A percentile compares a stretch with the other conserved stretches of the same genome.
Evolutionary conservation across 2,329 filamentous ascomycete species (phyloP).

Genomic region (Aschersonia sp.): DNA sequence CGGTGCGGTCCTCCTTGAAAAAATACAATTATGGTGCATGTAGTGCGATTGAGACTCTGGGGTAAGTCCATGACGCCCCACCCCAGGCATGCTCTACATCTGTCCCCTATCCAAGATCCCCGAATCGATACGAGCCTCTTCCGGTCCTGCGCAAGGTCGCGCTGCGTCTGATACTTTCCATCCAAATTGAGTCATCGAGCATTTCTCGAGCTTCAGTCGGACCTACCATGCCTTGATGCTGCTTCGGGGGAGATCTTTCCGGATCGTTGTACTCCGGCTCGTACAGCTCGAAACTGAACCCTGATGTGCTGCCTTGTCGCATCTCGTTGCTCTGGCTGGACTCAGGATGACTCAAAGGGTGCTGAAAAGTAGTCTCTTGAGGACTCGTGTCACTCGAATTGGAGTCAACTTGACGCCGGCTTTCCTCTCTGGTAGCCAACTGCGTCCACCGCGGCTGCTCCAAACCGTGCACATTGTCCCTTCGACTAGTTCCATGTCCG

Average conservation of each 20-base stretch:
- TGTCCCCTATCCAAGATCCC: constrained; percentile 9
- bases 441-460: constrained; percentile 5
- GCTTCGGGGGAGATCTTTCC: constrained; percentile 27
- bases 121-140: constrained; percentile 17
- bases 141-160: constrained; percentile 49
- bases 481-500: constrained; percentile 18
- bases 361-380: constrained; percentile 18
- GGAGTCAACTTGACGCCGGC: not conserved
- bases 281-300: constrained; percentile 44
- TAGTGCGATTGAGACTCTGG: too few relatives aligned
- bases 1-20: too few relatives aligned
- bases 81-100: too few relatives aligned
- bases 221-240: constrained; percentile 55
- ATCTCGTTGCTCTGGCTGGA: constrained; percentile 24
- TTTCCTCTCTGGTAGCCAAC: constrained; percentile 5
- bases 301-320: constrained; percentile 31
- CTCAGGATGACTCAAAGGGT: constrained; percentile 40
- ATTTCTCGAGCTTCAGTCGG: constrained; percentile 69
- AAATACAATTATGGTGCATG: too few relatives aligned
- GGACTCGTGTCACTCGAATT: constrained; percentile 27
- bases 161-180: constrained; percentile 79
- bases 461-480: not conserved
- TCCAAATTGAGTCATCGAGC: constrained; percentile 82
- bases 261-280: constrained; percentile 21
- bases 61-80: too few relatives aligned